Evolutionary conservation across 129 eudicot genomes (phyloP).

Genomic region (Flaveria trinervia): DNA sequence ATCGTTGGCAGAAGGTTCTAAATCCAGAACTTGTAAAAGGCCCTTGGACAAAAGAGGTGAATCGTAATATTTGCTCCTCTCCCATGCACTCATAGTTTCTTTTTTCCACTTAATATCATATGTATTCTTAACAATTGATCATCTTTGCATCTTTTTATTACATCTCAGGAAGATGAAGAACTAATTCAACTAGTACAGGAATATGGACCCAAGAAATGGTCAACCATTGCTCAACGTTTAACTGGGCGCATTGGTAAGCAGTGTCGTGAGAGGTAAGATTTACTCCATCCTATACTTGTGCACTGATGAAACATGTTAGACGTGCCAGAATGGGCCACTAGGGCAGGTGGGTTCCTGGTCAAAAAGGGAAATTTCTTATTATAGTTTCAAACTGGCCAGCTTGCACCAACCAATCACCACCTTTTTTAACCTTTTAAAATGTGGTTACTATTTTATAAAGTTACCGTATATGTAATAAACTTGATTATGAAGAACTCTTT

Average conservation of each 20-base stretch:
- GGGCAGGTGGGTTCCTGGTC: too few relatives aligned
- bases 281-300: not conserved
- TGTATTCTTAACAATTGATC: constrained; percentile 1
- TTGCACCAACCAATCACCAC: not conserved
- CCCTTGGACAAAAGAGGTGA: constrained; percentile 93
- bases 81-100: not conserved
- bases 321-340: not conserved
- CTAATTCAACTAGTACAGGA: constrained; percentile 60
- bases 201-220: constrained; percentile 88
- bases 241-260: constrained; percentile 97
- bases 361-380: not conserved
- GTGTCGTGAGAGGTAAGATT: constrained; percentile 82
- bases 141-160: not conserved
- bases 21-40: constrained; percentile 95
- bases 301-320: not conserved
- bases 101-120: not conserved
- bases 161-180: constrained; percentile 76
- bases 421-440: not conserved
- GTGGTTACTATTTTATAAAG: not conserved
- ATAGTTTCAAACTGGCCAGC: not conserved
- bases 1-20: constrained; percentile 92
- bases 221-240: constrained; percentile 77
- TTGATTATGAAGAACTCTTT: not conserved
- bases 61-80: constrained; percentile 12
- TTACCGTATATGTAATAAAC: not conserved